Evolutionary conservation across 2,329 filamentous ascomycete species (phyloP).

Genomic region (Epichloe gansuensis): DNA sequence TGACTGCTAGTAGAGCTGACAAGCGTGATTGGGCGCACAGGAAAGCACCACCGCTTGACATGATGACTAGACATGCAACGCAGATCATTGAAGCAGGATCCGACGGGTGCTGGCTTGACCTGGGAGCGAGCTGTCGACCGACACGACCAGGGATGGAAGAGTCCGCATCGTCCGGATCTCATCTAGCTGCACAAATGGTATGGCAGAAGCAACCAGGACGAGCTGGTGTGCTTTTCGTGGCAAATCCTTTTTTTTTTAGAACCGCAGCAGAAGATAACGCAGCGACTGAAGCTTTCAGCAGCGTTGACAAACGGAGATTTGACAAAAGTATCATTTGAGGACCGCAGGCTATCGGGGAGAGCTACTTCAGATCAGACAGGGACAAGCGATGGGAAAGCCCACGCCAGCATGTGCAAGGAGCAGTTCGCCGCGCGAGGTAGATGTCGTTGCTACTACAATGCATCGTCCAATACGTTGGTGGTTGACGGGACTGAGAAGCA

Average conservation of each 20-base stretch:
- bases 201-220: background rate
- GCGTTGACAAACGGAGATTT: background rate
- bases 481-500: background rate
- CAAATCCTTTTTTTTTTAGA: constrained; percentile 1
- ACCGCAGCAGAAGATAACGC: background rate
- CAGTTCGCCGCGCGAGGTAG: background rate
- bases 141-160: background rate
- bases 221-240: background rate
- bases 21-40: background rate
- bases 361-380: background rate
- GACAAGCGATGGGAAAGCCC: background rate
- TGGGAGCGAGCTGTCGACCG: background rate
- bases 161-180: background rate
- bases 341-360: background rate
- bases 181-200: background rate
- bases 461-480: background rate
- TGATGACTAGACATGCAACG: constrained; percentile 1
- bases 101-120: background rate
- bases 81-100: background rate
- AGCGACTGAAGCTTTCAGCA: background rate
- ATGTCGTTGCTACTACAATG: background rate
- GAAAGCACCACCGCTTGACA: background rate
- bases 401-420: background rate
- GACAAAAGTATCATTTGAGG: background rate
- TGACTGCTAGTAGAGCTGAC: background rate